Evolutionary conservation across 2,329 filamentous ascomycete species (phyloP), one percentile per base, ranked within the genome.

Genomic region (Ophiostoma quercus): DNA sequence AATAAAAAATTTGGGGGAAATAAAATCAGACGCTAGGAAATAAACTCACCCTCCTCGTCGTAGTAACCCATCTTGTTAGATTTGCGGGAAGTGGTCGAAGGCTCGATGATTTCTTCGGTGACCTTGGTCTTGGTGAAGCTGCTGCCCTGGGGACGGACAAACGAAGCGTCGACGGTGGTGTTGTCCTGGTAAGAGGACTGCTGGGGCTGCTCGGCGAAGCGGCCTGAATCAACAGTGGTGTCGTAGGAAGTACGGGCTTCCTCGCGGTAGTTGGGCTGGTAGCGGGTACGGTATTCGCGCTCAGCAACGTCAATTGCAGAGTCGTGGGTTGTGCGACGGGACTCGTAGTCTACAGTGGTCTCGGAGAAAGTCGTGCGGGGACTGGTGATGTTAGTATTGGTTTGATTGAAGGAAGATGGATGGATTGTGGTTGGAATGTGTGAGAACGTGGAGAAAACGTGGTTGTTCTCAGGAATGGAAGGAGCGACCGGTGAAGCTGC

Each of bases 11-110:
- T 51, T 22, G 65, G 57, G 60, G 19, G 66, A 34, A 14, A 43
- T 41, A 43, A 65, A 65, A 12, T n/a, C 32, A 65, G 34, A 62
- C 57, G 57, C 57, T 62, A 62, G 62, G 62, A 32, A 67, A 34
- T 3, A 43, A 68, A 73, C 85, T 80, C 79, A 87, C 85, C 84
- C 75, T 85, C 82, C 73, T 88, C 84, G 81, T 87, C 85, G 83
- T 87, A 87, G 83, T 88, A 87, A 80, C 85, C 85, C 86, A 88
- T 88, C 80, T 85, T 87, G 81, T 83, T 84, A 80, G 80, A 79
- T 76, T 83, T 82, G 71, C 80, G 78, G 74, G 78, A 80, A 80
- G 79, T 32, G 2, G 43, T 29, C n/a, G 60, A 68, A 22, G 67
- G 54, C 37, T 86, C 88, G 79, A 86, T 87, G 82, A 85, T 91